Conservation (phyloP, 2,329 filamentous ascomycete genomes). For the Dactylonectria macrodidyma region DNA sequence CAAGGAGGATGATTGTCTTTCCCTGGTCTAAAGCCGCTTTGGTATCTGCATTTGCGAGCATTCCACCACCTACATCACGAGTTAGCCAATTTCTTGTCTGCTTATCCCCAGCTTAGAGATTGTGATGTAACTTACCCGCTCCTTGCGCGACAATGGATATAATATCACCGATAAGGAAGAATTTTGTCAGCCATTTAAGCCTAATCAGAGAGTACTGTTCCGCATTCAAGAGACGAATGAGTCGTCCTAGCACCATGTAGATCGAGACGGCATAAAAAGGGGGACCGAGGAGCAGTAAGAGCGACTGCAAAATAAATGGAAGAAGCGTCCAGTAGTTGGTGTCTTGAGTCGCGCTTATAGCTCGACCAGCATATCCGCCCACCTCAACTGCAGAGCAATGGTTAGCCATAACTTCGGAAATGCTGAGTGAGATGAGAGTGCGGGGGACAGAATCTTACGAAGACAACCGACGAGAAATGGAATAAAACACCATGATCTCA, state of each 20-base stretch:
- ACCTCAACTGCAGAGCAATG: not conserved
- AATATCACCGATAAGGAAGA: not conserved
- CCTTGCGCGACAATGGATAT: not conserved
- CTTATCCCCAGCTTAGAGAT: not conserved
- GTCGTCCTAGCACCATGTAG: not conserved
- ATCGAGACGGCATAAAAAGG: not conserved
- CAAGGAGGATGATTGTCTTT: not conserved
- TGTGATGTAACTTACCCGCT: not conserved
- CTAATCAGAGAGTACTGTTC: not conserved
- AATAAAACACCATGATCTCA: not conserved
- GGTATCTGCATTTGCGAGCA: not conserved
- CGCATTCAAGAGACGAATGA: not conserved
- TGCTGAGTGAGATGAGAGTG: not conserved
- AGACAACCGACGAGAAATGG: not conserved
- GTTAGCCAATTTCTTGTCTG: not conserved
- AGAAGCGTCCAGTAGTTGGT: not conserved
- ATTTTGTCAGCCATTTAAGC: not conserved
- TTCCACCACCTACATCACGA: not conserved
- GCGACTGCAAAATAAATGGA: not conserved
- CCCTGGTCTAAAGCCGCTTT: not conserved
- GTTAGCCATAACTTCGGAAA: not conserved
- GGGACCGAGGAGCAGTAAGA: not conserved
- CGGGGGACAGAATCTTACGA: not conserved
- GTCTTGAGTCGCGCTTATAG: not conserved
- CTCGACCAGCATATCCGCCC: not conserved